Base-by-base conservation (phyloP, 495 filamentous ascomycete species). In the Lasiosphaeria miniovina region DNA sequence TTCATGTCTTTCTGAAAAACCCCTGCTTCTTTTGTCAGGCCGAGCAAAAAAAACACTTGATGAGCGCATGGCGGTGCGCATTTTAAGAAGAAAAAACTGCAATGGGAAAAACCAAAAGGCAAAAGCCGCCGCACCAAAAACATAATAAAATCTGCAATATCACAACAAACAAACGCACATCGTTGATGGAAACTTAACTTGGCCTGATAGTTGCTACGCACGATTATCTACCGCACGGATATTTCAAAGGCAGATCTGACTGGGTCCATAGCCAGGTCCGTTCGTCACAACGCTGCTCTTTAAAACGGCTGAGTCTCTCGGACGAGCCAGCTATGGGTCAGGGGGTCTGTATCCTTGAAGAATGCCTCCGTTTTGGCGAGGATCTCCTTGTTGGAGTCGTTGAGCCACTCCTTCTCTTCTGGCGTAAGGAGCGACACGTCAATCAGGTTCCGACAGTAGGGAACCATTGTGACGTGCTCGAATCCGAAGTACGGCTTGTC, bases 401-500 rank as follows among this genome's bases (percentile, higher is more conserved):
- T 94, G 56, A 99, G 72, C 90, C 91, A 99, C 58, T 81, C 75
- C 73, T 87, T 88, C 80, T 99, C 95, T 36, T 71, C 78, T n/a
- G 78, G 78, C 24, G 86, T 91, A 63, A 99, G 67, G 51, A 95
- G 78, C 6, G 66, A 81, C 45, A 78, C 77, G 69, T 98, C 90
- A 57, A 96, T 93, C 61, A 99, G 76, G 57, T 93, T 97, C 61
- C 86, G 81, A 72, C 94, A 96, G 71, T 95, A 89, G 1, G 95
- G 95, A 17, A 90, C 90, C 91, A 98, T 93, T 1, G 95, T 99
- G 61, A 96, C 91, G 69, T 96, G 91, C 77, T 99, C 92, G 64
- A 99, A 98, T 12, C 93, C 92, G 17, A 96, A 74, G 75, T 90
- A 98, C 24, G 93, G 89, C 75, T 93, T 94, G 54, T 96, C 93